These are phyloP conservation scores for Saccharomyces hybrid DNA, from an alignment of 1,139 yeast genomes.

Conservation along the genomic window DNA sequence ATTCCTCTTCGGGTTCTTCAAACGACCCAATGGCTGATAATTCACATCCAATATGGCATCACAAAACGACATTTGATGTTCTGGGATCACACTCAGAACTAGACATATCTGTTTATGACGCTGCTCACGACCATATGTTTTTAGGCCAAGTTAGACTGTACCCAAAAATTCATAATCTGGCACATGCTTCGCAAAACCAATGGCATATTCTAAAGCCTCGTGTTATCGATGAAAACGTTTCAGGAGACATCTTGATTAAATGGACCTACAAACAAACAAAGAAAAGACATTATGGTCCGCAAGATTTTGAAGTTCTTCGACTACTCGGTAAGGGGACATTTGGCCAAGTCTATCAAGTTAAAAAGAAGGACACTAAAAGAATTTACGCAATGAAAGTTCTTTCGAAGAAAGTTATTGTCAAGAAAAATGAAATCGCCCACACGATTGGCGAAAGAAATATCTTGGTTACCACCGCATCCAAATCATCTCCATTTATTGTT, in stretches of 20 bases:
- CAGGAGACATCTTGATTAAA: slow-evolving; percentile 68
- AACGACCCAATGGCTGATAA: slow-evolving; percentile 26
- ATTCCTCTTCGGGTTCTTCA: slow-evolving; percentile 12
- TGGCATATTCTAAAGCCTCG: slow-evolving; percentile 76
- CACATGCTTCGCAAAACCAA: slow-evolving; percentile 36
- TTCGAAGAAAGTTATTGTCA: slow-evolving; percentile 87
- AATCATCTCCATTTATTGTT: slow-evolving; percentile 83
- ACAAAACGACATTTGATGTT: slow-evolving; percentile 86
- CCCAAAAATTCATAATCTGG: slow-evolving; percentile 45
- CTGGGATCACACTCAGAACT: slow-evolving; percentile 74
- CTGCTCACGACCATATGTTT: slow-evolving; percentile 70
- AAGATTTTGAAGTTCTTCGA: slow-evolving; percentile 84
- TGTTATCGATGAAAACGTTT: slow-evolving; percentile 64
- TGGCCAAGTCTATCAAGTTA: slow-evolving; percentile 94
- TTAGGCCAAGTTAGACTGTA: slow-evolving; percentile 73
- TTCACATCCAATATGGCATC: slow-evolving; percentile 78
- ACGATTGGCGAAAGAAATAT: slow-evolving; percentile 95
- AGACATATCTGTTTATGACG: slow-evolving; percentile 83
- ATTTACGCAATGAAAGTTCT: slow-evolving; percentile 96
- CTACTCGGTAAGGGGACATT: slow-evolving; percentile 93
- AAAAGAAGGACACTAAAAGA: slow-evolving; percentile 78
- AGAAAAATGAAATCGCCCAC: slow-evolving; percentile 94
- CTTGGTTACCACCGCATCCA: slow-evolving; percentile 79
- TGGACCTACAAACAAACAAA: slow-evolving; percentile 66
- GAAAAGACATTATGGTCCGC: slow-evolving; percentile 80